phyloP scores from a whole-genome alignment of 805 yeast genomes.

The Barnettozyma vustinii region DNA sequence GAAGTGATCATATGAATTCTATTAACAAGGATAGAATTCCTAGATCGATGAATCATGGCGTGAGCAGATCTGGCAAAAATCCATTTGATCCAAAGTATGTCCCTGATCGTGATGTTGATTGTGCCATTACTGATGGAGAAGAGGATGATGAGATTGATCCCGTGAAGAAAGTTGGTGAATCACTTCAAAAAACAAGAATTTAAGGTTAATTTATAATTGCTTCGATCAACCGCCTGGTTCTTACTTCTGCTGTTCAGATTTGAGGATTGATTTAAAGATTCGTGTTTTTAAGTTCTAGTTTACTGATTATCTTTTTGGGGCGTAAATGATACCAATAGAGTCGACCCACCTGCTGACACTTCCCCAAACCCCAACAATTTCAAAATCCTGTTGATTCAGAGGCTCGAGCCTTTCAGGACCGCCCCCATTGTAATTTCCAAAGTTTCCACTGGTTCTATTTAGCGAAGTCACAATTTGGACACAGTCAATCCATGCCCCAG shows the following conservation, averaged over 20 bases:
- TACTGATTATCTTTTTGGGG: slow-evolving; percentile 12
- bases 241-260: too few relatives aligned
- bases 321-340: slow-evolving; percentile 66
- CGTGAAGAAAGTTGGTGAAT: neutral
- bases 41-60: neutral
- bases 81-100: slow-evolving; percentile 1
- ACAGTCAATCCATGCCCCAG: slow-evolving; percentile 90
- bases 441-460: slow-evolving; percentile 49
- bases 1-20: neutral
- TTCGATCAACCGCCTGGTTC: too few relatives aligned
- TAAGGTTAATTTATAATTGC: neutral
- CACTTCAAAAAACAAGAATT: neutral
- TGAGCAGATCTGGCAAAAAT: neutral
- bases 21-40: slow-evolving; percentile 6
- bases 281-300: too few relatives aligned
- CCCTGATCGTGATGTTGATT: slow-evolving; percentile 2
- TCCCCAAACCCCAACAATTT: slow-evolving; percentile 69
- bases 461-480: slow-evolving; percentile 60
- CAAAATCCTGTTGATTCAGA: slow-evolving; percentile 48
- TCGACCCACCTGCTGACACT: slow-evolving; percentile 65
- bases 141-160: slow-evolving; percentile 1
- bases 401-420: slow-evolving; percentile 51
- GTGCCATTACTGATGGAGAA: slow-evolving; percentile 4
- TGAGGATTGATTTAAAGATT: too few relatives aligned
- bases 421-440: slow-evolving; percentile 70